Base-by-base conservation (phyloP, 345 rosid genomes). In the Gossypium australe region DNA sequence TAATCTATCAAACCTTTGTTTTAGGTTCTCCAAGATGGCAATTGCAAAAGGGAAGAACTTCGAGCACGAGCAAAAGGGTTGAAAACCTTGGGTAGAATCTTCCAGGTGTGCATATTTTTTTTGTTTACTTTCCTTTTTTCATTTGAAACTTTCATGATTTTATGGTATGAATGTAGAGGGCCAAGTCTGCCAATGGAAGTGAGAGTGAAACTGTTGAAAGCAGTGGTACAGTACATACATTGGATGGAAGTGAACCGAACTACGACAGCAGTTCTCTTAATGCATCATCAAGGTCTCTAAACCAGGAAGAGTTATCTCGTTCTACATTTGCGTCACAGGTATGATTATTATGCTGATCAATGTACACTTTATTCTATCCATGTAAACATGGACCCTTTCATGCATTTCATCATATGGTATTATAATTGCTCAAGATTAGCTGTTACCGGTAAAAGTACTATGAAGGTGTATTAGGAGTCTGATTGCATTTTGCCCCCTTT, bases 11-110 rank as follows among this genome's bases (percentile, higher is more conserved):
- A 43, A 61, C 67, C n/a, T 66, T 49, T 71, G 64, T 80, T 78
- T 75, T 83, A 94, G 99, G 99, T 95, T 80, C 98, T 95, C 87
- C 99, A 93, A 90, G 99, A 95, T 72, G 89, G 82, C 12, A 88
- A 72, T 65, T 87, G 78, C 74, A 91, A 85, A 84, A 93, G 88
- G 86, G 99, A 95, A 70, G 99, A 95, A 74, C 92, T 93, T 70
- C 93, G 94, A 70, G 79, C 87, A 20, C 89, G 97, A 85, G 99
- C 99, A 20, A 91, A 94, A 85, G 98, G 97, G 27, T 80, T 95
- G 85, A 95, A 91, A 85, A 83, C 96, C 75, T 89, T 95, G 20
- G 99, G 99, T 70, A 93, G 85, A 87, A 91, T 95, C 80, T 93
- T 95, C 79, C 97, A 91, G 99, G 98, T 95, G 80, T 67, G 20